phyloP scores from a whole-genome alignment of 31 red algal species.

The Bonnemaisonia californica region DNA sequence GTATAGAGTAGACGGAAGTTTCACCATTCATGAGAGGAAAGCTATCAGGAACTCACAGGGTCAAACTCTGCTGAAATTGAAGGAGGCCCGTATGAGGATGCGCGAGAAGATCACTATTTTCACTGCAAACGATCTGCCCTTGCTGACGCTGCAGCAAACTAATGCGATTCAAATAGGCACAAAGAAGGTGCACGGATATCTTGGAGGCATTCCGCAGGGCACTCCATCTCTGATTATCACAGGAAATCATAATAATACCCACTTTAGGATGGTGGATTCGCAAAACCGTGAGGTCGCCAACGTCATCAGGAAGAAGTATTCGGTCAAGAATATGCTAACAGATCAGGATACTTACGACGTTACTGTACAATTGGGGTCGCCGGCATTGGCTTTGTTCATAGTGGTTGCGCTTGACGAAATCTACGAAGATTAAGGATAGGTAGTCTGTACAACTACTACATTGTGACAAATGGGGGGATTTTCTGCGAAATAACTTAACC shows the following conservation, averaged over 20 bases:
- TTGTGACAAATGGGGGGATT: too few species aligned
- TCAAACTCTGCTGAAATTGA: slow-evolving; percentile 45
- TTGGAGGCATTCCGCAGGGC: slow-evolving; percentile 33
- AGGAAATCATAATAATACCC: slow-evolving; percentile 55
- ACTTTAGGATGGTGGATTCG: slow-evolving; percentile 43
- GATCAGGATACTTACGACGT: slow-evolving; percentile 67
- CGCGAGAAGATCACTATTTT: slow-evolving; percentile 59
- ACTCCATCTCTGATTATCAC: slow-evolving; percentile 50
- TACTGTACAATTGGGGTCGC: slow-evolving; percentile 49
- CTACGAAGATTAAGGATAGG: slow-evolving; percentile 43
- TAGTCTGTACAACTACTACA: too few species aligned
- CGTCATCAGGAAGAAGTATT: slow-evolving; percentile 34
- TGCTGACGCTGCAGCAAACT: slow-evolving; percentile 65
- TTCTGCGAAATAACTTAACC: not conserved
- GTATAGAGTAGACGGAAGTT: slow-evolving; percentile 49
- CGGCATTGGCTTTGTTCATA: slow-evolving; percentile 55
- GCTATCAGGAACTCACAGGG: slow-evolving; percentile 46
- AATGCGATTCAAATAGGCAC: slow-evolving; percentile 35
- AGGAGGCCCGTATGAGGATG: slow-evolving; percentile 47
- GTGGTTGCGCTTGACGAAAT: slow-evolving; percentile 65
- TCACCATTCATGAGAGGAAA: slow-evolving; percentile 58
- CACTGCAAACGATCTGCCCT: slow-evolving; percentile 37
- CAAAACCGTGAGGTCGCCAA: slow-evolving; percentile 36
- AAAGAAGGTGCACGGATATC: slow-evolving; percentile 53
- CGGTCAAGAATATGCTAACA: slow-evolving; percentile 64